A percentile compares a stretch with the other conserved stretches of the same genome.
These are phyloP conservation scores for Sutorius eximius DNA, from an alignment of 1,284 basidiomycete species.

Conservation along the genomic window DNA sequence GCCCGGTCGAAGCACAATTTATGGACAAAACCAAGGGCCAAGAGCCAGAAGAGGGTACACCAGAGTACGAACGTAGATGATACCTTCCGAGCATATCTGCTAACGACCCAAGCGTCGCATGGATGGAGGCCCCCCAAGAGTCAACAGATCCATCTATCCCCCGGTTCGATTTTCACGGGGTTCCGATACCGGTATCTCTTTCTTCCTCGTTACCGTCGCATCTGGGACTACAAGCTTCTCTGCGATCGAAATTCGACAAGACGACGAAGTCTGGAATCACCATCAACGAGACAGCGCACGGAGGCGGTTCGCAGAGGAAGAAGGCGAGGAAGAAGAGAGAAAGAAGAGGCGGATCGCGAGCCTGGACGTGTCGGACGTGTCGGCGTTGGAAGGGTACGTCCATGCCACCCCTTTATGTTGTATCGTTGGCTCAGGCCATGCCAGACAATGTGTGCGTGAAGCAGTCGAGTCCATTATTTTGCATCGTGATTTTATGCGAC, in stretches of 20 bases:
- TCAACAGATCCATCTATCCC: conserved; percentile 33
- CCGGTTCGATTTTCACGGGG: conserved; percentile 77
- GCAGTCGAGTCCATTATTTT: too few species aligned
- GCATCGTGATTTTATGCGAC: too few species aligned
- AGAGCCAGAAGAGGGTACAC: conserved; percentile 66
- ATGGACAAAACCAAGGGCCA: background rate
- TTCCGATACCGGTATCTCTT: conserved; percentile 53
- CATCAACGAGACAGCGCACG: conserved; percentile 67
- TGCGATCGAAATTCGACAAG: conserved; percentile 85
- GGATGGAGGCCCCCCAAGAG: conserved; percentile 55
- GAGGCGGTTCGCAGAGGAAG: conserved; percentile 47
- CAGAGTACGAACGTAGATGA: conserved; percentile 78
- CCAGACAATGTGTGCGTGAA: conserved; percentile 83
- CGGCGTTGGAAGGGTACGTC: conserved; percentile 84
- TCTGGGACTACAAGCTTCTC: conserved; percentile 76
- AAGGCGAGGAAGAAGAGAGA: conserved; percentile 48
- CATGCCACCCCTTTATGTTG: background rate
- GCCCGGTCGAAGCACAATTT: conserved; percentile 2
- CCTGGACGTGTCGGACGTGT: conserved; percentile 88
- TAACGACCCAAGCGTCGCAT: conserved; percentile 72
- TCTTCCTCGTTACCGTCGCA: conserved; percentile 69
- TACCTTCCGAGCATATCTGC: conserved; percentile 79
- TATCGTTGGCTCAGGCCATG: background rate
- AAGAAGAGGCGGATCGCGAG: conserved; percentile 74
- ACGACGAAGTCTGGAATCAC: conserved; percentile 87